Conservation (phyloP, 2,329 filamentous ascomycete genomes). For the Epichloe amarillans region DNA sequence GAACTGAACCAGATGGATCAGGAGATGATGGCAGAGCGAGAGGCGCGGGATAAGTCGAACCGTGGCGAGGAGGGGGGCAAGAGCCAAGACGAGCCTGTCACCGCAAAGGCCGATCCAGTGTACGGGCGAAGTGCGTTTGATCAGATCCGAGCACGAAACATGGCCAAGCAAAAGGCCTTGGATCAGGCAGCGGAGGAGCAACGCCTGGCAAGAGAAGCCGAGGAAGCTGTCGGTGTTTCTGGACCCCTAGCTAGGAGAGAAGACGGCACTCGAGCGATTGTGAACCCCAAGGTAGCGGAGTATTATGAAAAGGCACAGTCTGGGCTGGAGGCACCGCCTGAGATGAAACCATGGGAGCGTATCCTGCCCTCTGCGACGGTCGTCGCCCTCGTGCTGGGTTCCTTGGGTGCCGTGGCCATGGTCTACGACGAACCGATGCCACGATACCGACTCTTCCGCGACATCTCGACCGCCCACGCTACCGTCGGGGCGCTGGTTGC, state of each 20-base stretch:
- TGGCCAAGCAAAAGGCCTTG: conserved; percentile 35
- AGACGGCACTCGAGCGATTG: conserved; percentile 24
- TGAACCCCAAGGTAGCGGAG: conserved; percentile 24
- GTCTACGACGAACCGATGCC: conserved; percentile 41
- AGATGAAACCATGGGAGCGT: conserved; percentile 36
- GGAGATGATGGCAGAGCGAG: conserved; percentile 15
- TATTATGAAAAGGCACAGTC: conserved; percentile 35
- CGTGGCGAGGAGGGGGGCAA: conserved; percentile 13
- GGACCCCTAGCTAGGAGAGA: conserved; percentile 30
- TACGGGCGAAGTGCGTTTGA: conserved; percentile 47
- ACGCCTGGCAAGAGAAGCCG: conserved; percentile 27
- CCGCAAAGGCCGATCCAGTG: conserved; percentile 27
- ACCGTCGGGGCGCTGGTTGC: conserved; percentile 50
- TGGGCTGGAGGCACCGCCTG: conserved; percentile 35
- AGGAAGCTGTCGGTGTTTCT: conserved; percentile 17
- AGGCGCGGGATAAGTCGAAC: conserved; percentile 10
- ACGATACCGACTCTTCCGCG: conserved; percentile 41
- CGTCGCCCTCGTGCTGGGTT: conserved; percentile 30
- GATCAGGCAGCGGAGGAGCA: conserved; percentile 30
- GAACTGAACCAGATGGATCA: conserved; percentile 42
- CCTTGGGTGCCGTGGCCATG: conserved; percentile 28
- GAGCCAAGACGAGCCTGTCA: conserved; percentile 12
- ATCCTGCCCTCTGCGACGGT: conserved; percentile 41
- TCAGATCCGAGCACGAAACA: conserved; percentile 39
- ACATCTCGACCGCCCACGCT: conserved; percentile 46